A percentile compares a stretch with the other conserved stretches of the same genome.
Conservation (phyloP, 257 asterid species). For the Solanum tacnaense region DNA sequence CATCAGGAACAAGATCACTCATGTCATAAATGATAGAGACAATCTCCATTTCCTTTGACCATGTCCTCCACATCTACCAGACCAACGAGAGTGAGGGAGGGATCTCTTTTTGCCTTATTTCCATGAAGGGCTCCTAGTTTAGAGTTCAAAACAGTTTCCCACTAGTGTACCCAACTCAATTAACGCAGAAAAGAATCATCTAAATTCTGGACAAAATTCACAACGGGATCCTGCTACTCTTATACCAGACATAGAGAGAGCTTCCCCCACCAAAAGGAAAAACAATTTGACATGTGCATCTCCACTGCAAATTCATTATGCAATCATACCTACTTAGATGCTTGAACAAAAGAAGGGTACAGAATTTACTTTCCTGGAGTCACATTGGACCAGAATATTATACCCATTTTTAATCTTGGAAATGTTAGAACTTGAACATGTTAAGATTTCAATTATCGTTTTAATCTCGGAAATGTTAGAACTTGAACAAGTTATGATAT, state of each 20-base stretch:
- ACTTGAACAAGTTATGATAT: background rate
- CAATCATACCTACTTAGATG: background rate
- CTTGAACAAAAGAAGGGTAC: background rate
- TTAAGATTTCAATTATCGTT: background rate
- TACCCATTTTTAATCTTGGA: background rate
- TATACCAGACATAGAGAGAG: background rate
- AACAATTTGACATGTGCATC: background rate
- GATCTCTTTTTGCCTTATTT: background rate
- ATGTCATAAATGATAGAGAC: background rate
- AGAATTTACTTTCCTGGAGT: background rate
- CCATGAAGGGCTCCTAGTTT: background rate
- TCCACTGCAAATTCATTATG: background rate
- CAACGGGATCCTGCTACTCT: background rate
- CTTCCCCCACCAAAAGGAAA: background rate
- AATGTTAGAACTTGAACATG: background rate
- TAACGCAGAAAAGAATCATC: background rate
- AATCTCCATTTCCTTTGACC: background rate
- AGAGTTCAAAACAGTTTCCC: background rate
- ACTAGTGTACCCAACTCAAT: background rate
- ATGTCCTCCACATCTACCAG: background rate
- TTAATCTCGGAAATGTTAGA: background rate
- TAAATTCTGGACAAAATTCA: background rate
- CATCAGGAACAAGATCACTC: background rate
- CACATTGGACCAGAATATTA: background rate
- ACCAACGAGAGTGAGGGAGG: background rate